Conservation (phyloP, 2,329 filamentous ascomycete species). For the Diplocarpon rosae region DNA sequence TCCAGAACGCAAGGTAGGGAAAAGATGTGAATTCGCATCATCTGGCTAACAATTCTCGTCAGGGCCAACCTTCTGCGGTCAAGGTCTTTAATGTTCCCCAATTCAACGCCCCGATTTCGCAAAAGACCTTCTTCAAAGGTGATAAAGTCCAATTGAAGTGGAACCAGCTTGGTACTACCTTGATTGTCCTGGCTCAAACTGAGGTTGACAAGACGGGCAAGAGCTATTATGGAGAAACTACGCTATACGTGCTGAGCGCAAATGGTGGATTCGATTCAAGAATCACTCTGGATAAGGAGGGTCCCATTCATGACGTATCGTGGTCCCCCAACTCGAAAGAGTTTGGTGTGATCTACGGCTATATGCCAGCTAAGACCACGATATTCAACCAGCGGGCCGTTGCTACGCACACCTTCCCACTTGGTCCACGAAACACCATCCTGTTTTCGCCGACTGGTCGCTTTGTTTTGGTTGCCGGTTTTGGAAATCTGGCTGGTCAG, state of each 20-base stretch:
- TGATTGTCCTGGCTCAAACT: slow-evolving; percentile 92
- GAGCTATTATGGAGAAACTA: slow-evolving; percentile 98
- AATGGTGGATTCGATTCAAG: slow-evolving; percentile 88
- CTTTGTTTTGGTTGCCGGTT: slow-evolving; percentile 88
- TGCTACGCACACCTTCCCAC: slow-evolving; percentile 72
- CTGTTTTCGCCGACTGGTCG: slow-evolving; percentile 87
- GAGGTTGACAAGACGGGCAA: slow-evolving; percentile 98
- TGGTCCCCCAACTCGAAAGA: slow-evolving; percentile 98
- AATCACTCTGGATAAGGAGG: slow-evolving; percentile 88
- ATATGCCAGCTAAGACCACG: slow-evolving; percentile 98
- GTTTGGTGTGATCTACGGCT: slow-evolving; percentile 95
- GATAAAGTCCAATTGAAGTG: slow-evolving; percentile 99
- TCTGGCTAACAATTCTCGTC: slow-evolving; percentile 16
- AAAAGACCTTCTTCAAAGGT: slow-evolving; percentile 99
- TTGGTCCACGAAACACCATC: slow-evolving; percentile 88
- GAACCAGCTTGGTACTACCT: slow-evolving; percentile 82
- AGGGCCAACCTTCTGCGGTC: slow-evolving; percentile 88
- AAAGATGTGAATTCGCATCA: background rate
- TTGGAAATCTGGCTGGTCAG: slow-evolving; percentile 93
- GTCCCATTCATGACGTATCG: slow-evolving; percentile 93
- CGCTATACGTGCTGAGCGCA: slow-evolving; percentile 85
- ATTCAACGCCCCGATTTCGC: slow-evolving; percentile 72
- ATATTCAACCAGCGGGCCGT: slow-evolving; percentile 90
- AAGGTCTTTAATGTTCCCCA: slow-evolving; percentile 91
- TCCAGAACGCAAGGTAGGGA: slow-evolving; percentile 78